phyloP scores from a whole-genome alignment of 2,329 filamentous ascomycete species.

The Botryosphaeria dothidea region DNA sequence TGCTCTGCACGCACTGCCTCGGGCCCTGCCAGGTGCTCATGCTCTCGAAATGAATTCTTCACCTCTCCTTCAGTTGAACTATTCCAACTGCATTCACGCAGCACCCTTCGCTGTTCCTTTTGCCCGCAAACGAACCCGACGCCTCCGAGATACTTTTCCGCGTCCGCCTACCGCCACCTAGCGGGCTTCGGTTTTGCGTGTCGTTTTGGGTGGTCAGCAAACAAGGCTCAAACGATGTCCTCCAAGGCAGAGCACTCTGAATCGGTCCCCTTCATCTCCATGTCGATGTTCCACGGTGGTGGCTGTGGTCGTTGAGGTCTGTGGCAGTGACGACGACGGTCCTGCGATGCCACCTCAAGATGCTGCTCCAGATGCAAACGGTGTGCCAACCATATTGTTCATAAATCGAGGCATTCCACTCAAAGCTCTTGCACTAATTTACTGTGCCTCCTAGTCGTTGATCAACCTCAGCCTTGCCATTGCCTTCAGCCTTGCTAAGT shows the following conservation, averaged over 20 bases:
- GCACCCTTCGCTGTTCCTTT: too few relatives aligned
- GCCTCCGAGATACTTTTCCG: too few relatives aligned
- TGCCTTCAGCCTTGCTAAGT: too few relatives aligned
- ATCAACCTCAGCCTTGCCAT: neutral
- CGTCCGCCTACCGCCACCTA: neutral
- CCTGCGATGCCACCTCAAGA: neutral
- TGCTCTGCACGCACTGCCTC: neutral
- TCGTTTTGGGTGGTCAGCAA: neutral
- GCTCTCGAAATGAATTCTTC: too few relatives aligned
- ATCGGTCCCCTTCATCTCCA: neutral
- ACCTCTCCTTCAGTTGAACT: too few relatives aligned
- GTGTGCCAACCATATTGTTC: neutral
- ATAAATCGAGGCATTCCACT: neutral
- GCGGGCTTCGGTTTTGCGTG: neutral
- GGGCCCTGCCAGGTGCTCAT: neutral
- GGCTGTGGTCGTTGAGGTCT: neutral
- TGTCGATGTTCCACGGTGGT: neutral
- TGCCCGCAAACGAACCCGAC: too few relatives aligned
- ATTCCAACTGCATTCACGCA: too few relatives aligned
- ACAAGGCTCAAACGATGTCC: neutral
- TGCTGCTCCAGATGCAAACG: neutral
- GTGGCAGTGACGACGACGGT: neutral
- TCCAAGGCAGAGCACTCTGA: neutral
- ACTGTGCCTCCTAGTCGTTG: neutral
- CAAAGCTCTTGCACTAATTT: neutral